Base-by-base conservation (phyloP, 1,139 yeast species). In the Pichia sp. region DNA sequence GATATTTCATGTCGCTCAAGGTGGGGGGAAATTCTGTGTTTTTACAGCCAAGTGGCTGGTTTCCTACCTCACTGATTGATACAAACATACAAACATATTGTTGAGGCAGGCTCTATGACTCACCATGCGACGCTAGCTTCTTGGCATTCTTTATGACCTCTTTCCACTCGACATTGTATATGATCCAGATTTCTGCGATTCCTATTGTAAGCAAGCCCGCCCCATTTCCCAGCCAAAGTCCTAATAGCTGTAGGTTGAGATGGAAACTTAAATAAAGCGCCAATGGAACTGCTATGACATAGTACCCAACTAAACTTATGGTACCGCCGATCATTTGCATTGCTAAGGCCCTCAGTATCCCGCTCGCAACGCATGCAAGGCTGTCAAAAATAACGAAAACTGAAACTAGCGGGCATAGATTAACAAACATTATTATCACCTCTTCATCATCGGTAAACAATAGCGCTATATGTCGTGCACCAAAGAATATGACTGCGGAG, bases 201-300 rank as follows among this genome's bases (percentile, higher is more conserved):
- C 91, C 91, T 58, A 93, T 90, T 38, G 83, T 62, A 41, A 84
- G 67, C 78, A 91, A 78, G 0, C 96, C 97, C 46, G 81, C 68
- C 1, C 93, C 89, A 55, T 90, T 81, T 7, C 97, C 97, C n/a
- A 84, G 63, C 99, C 99, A 93, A 54, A 93, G 73, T 0, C 98
- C 98, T 31, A 72, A 67, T 10, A 91, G 73, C 55, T 79, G 75
- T 69, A 79, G 69, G 49, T 79, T 79, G 8, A 73, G 71, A 36
- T 73, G 67, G 67, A 84, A 85, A 42, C 91, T 85, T 44, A 90
- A 73, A 2, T 77, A 64, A 56, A 87, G 69, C 0, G 92, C 91
- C 31, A 88, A 66, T 0, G 97, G 97, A 27, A 85, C 73, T 2
- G 87, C 90, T 54, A 84, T 68, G 3, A 75, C 68, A 67, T 91